Evolutionary conservation across 2,329 filamentous ascomycete species (phyloP).

Genomic region (Amesomyces nigricolor): DNA sequence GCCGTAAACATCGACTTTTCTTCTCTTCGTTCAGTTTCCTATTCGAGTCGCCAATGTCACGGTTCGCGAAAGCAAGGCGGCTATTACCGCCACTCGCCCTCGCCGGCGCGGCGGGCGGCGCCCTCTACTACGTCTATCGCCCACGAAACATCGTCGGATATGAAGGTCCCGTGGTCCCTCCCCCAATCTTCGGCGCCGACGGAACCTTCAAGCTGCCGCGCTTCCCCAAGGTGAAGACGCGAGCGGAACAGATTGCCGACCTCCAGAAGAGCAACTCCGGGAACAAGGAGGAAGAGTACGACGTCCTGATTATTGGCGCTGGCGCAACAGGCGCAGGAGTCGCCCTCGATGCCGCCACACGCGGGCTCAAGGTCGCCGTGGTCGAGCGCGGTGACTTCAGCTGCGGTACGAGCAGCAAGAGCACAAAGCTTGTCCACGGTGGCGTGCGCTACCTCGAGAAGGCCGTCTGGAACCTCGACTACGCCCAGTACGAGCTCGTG

Average conservation of each 20-base stretch:
- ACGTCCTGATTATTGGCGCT: slow-evolving; percentile 72
- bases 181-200: slow-evolving; percentile 62
- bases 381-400: slow-evolving; percentile 82
- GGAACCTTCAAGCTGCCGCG: slow-evolving; percentile 61
- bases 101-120: slow-evolving; percentile 39
- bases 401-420: slow-evolving; percentile 77
- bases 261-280: slow-evolving; percentile 43
- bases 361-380: slow-evolving; percentile 72
- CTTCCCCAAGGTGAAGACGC: slow-evolving; percentile 58
- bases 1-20: not conserved
- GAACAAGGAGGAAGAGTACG: slow-evolving; percentile 53
- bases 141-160: slow-evolving; percentile 67
- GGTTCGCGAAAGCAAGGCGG: slow-evolving; percentile 34
- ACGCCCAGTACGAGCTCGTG: slow-evolving; percentile 74
- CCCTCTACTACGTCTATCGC: slow-evolving; percentile 53
- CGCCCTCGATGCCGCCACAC: slow-evolving; percentile 72
- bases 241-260: slow-evolving; percentile 59
- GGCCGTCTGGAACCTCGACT: slow-evolving; percentile 79
- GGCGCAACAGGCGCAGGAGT: slow-evolving; percentile 77
- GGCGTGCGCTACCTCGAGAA: slow-evolving; percentile 83
- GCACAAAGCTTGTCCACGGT: slow-evolving; percentile 80
- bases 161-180: slow-evolving; percentile 62
- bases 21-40: not conserved
- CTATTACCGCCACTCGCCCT: slow-evolving; percentile 40
- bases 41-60: slow-evolving; percentile 24